phyloP scores from a whole-genome alignment of 2,329 filamentous ascomycete species.

The Pseudogymnoascus sp. region DNA sequence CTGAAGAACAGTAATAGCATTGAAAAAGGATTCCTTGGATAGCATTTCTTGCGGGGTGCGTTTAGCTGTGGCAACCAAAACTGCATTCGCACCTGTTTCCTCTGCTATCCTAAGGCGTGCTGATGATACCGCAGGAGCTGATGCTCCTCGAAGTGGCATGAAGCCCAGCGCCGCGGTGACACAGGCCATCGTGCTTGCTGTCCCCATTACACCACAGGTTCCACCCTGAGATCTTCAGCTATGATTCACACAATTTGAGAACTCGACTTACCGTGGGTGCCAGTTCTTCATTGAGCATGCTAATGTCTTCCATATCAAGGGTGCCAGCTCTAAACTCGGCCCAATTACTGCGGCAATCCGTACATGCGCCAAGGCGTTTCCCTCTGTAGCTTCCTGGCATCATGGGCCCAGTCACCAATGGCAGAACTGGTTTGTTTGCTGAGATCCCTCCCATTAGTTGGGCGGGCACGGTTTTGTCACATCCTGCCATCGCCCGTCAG shows the following conservation, averaged over 20 bases:
- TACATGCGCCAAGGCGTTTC: slow-evolving; percentile 63
- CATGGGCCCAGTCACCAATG: slow-evolving; percentile 67
- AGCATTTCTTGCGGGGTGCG: slow-evolving; percentile 40
- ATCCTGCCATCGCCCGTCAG: slow-evolving; percentile 42
- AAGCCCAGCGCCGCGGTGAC: slow-evolving; percentile 46
- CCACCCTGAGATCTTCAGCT: slow-evolving; percentile 27
- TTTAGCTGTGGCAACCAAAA: slow-evolving; percentile 35
- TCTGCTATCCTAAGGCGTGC: slow-evolving; percentile 47
- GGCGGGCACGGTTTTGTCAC: slow-evolving; percentile 68
- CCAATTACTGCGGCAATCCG: slow-evolving; percentile 70
- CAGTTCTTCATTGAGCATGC: slow-evolving; percentile 64
- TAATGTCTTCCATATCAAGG: slow-evolving; percentile 67
- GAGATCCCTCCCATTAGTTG: slow-evolving; percentile 72
- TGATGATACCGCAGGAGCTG: slow-evolving; percentile 47
- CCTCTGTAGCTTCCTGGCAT: slow-evolving; percentile 64
- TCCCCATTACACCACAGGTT: slow-evolving; percentile 54
- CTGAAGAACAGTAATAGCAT: slow-evolving; percentile 39
- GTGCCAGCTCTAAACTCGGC: slow-evolving; percentile 58
- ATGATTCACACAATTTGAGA: background rate
- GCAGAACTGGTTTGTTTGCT: slow-evolving; percentile 65
- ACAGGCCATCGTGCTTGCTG: slow-evolving; percentile 52
- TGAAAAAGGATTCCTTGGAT: slow-evolving; percentile 42
- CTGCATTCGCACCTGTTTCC: slow-evolving; percentile 45
- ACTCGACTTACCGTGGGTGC: slow-evolving; percentile 54
- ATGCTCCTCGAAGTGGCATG: slow-evolving; percentile 47